Conservation (phyloP, 1,284 basidiomycete genomes). For the Ceratobasidium sp. region DNA sequence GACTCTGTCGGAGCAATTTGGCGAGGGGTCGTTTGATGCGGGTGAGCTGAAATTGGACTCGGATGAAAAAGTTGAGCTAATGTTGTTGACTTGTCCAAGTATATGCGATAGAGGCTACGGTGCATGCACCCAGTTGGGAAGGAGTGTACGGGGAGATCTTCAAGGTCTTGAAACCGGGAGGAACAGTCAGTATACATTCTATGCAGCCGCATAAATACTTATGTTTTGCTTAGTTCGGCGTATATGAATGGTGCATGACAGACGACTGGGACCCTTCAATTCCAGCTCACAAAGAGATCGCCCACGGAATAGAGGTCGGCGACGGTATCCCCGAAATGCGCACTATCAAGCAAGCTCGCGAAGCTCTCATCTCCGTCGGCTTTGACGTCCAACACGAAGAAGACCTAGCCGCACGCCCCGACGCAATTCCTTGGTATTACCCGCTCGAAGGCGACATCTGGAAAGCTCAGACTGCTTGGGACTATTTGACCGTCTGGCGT, state of each 20-base stretch:
- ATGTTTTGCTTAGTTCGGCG: conserved; percentile 78
- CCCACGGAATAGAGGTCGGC: conserved; percentile 92
- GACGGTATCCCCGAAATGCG: conserved; percentile 99
- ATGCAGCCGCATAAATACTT: no score
- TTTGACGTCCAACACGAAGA: conserved; percentile 94
- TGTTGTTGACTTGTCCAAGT: conserved; percentile 63
- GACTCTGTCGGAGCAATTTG: conserved; percentile 93
- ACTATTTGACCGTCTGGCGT: conserved; percentile 88
- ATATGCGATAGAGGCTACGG: conserved; percentile 98
- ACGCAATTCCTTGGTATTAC: conserved; percentile 94
- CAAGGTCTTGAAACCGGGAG: conserved; percentile 97
- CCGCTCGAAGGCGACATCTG: conserved; percentile 93
- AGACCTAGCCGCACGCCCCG: conserved; percentile 90
- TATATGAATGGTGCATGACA: conserved; percentile 99
- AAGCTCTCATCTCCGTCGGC: conserved; percentile 88
- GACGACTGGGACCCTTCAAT: conserved; percentile 91
- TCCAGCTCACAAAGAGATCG: conserved; percentile 91
- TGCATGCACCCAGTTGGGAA: conserved; percentile 95
- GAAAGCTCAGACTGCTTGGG: conserved; percentile 96
- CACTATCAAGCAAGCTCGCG: conserved; percentile 76
- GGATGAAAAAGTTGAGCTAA: not conserved
- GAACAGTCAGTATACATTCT: conserved; percentile 74
- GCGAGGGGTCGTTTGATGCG: conserved; percentile 94
- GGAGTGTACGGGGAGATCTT: conserved; percentile 96
- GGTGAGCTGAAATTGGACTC: conserved; percentile 70